Percentiles rank a stretch among this genome's conserved stretches.
phyloP scores from a whole-genome alignment of 345 rosid genomes.

The Lenwebbia sp. region DNA sequence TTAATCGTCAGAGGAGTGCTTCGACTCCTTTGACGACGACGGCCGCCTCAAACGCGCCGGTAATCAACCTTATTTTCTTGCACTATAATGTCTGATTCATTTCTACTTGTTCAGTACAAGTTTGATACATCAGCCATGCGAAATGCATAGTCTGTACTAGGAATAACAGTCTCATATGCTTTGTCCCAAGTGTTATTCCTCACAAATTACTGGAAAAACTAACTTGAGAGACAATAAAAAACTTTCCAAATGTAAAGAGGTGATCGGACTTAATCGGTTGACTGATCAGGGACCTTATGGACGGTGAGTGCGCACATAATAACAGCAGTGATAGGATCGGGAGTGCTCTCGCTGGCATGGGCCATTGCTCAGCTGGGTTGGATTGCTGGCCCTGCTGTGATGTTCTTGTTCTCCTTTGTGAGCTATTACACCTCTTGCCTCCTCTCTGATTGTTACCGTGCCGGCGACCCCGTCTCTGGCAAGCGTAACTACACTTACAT shows the following conservation, averaged over 20 bases:
- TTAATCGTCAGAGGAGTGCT: no score
- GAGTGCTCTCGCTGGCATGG: conserved; percentile 84
- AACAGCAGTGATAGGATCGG: conserved; percentile 84
- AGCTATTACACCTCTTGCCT: conserved; percentile 65
- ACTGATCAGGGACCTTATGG: conserved; percentile 54
- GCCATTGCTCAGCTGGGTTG: conserved; percentile 86
- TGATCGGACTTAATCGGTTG: not conserved
- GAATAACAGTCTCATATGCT: not conserved
- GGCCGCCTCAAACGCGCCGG: no score
- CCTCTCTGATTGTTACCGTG: conserved; percentile 59
- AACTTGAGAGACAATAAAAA: not conserved
- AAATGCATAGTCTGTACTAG: not conserved
- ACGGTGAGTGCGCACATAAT: conserved; percentile 79
- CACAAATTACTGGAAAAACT: not conserved
- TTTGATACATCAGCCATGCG: no score
- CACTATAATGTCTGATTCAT: no score
- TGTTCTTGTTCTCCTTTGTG: conserved; percentile 60
- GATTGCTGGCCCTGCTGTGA: conserved; percentile 72
- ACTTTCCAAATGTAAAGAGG: not conserved
- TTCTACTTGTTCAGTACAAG: no score
- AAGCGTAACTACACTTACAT: conserved; percentile 70
- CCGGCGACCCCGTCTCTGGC: conserved; percentile 48
- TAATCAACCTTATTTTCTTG: no score
- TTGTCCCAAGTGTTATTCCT: not conserved
- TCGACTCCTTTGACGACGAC: no score